Conservation (phyloP, 106 monocot genomes). For the Cymbidium sinense region DNA sequence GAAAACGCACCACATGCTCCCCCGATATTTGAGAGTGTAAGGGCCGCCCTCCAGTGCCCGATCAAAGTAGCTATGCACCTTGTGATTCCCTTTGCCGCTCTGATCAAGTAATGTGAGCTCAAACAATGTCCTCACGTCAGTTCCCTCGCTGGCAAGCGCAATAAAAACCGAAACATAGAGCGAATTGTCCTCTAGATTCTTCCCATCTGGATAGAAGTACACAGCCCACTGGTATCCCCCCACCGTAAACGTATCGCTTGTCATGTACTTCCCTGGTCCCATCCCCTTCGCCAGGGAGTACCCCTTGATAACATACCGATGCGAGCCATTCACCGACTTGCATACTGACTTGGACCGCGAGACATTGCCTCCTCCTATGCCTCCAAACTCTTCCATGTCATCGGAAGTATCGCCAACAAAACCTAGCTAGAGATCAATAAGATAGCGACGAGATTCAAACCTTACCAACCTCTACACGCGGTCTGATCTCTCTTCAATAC, state of each 20-base stretch:
- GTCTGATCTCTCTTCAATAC: too few relatives aligned
- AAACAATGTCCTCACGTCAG: conserved; percentile 17
- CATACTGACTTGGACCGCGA: conserved; percentile 10
- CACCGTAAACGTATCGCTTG: conserved; percentile 9
- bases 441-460: neutral
- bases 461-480: too few relatives aligned
- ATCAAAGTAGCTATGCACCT: conserved; percentile 23
- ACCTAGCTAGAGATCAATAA: neutral
- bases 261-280: conserved; percentile 19
- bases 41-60: conserved; percentile 18
- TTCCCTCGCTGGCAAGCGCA: conserved; percentile 20
- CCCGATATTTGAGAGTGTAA: conserved; percentile 20
- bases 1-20: conserved; percentile 18
- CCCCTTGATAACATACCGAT: conserved; percentile 10
- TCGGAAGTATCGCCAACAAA: neutral
- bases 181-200: conserved; percentile 21
- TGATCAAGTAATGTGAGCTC: conserved; percentile 20
- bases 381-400: conserved; percentile 1
- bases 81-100: conserved; percentile 23
- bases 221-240: conserved; percentile 19
- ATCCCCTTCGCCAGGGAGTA: conserved; percentile 24
- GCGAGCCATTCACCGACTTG: conserved; percentile 16
- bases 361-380: neutral
- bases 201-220: conserved; percentile 21
- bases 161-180: too few relatives aligned